Conservation (phyloP, 345 rosid species). For the Excoecaria cochinchinensis region DNA sequence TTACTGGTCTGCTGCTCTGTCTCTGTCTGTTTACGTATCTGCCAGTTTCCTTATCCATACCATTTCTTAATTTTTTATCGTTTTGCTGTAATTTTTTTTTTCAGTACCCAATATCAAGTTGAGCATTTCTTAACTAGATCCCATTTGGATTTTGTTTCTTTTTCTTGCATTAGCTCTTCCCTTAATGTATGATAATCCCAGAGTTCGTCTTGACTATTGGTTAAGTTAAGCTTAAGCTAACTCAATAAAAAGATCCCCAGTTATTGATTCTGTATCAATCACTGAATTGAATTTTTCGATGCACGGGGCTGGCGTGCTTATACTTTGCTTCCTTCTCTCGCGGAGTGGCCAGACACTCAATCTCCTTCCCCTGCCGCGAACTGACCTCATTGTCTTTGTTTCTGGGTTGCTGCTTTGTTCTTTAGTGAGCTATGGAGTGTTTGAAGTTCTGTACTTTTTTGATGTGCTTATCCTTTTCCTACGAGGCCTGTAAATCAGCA, state of each 20-base stretch:
- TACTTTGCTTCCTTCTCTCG: no score
- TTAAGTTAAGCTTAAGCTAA: no score
- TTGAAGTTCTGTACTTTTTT: background rate
- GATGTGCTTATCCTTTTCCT: background rate
- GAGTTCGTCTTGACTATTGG: no score
- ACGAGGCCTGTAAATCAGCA: slow-evolving; percentile 6
- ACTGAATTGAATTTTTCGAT: no score
- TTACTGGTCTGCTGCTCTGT: background rate
- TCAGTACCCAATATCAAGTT: background rate
- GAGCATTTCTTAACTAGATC: no score
- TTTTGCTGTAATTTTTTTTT: background rate
- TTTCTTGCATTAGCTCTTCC: no score
- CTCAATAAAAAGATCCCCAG: no score
- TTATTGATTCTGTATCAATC: no score
- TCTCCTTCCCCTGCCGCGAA: no score
- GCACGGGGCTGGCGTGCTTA: no score
- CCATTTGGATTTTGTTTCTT: background rate
- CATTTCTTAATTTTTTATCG: background rate
- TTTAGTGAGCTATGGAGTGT: slow-evolving; percentile 8
- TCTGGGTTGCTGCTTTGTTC: slow-evolving; percentile 14
- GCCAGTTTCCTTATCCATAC: slow-evolving; percentile 29
- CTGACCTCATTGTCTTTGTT: background rate
- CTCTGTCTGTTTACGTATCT: slow-evolving; percentile 9
- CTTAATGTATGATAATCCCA: no score
- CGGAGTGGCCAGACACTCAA: no score